A percentile compares a stretch with the other conserved stretches of the same genome.
These are phyloP conservation scores for Eutrema japonicum DNA, from an alignment of 345 rosid species.

Conservation along the genomic window DNA sequence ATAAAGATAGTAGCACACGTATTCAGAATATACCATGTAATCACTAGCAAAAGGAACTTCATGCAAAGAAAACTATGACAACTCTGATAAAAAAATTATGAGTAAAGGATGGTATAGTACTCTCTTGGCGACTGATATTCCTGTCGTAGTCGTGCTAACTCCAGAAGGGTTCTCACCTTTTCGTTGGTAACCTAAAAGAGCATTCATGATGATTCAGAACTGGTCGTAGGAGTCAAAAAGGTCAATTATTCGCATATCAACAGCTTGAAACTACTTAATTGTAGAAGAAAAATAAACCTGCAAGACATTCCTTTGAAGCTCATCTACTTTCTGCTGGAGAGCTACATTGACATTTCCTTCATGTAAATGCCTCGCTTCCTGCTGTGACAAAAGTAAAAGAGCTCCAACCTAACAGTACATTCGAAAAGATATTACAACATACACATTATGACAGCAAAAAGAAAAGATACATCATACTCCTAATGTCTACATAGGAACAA, in stretches of 20 bases:
- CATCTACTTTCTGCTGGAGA: slow-evolving; percentile 84
- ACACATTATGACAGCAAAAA: slow-evolving; percentile 12
- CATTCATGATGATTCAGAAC: slow-evolving; percentile 26
- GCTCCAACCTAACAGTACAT: slow-evolving; percentile 67
- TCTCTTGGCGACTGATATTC: slow-evolving; percentile 67
- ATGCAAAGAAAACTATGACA: slow-evolving; percentile 15
- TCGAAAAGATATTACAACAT: slow-evolving; percentile 23
- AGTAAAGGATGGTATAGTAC: slow-evolving; percentile 47
- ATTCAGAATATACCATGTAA: neutral
- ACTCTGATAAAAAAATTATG: neutral
- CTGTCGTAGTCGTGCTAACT: slow-evolving; percentile 80
- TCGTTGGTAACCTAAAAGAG: slow-evolving; percentile 81
- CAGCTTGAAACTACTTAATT: slow-evolving; percentile 16
- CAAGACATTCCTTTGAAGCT: slow-evolving; percentile 86
- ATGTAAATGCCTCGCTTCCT: slow-evolving; percentile 92
- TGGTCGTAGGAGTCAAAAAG: neutral
- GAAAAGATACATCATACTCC: neutral
- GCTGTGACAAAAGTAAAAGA: slow-evolving; percentile 85
- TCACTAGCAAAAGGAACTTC: slow-evolving; percentile 12
- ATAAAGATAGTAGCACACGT: neutral
- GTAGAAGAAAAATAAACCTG: slow-evolving; percentile 54
- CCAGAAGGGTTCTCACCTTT: slow-evolving; percentile 95
- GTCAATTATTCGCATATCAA: neutral
- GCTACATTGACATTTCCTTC: slow-evolving; percentile 84
- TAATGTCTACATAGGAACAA: slow-evolving; percentile 3